These are phyloP conservation scores for Athelia psychrophila DNA, from an alignment of 1,284 basidiomycete species.

Conservation along the genomic window DNA sequence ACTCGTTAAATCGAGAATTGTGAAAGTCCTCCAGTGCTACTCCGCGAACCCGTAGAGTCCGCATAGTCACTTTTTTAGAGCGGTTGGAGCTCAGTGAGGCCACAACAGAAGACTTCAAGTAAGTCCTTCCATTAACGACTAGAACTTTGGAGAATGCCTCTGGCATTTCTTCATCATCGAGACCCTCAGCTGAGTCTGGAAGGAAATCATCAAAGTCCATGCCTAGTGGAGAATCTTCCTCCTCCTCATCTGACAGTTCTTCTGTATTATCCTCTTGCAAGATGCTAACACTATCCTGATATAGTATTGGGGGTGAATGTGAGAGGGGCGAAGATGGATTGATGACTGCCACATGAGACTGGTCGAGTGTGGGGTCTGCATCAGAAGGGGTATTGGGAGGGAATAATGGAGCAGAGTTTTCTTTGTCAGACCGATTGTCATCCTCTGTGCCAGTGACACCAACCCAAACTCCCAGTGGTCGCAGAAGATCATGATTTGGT, in stretches of 20 bases:
- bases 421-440: conserved; percentile 8
- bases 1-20: conserved; percentile 3
- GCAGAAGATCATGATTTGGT: conserved; percentile 13
- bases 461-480: conserved; percentile 16
- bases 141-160: conserved; percentile 1
- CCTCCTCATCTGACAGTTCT: not conserved
- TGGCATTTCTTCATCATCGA: conserved; percentile 4
- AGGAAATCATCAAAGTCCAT: conserved; percentile 12
- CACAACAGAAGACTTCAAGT: conserved; percentile 13
- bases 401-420: not conserved
- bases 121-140: conserved; percentile 8
- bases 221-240: conserved; percentile 1
- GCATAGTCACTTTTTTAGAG: conserved; percentile 7
- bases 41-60: conserved; percentile 15
- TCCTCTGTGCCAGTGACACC: conserved; percentile 7
- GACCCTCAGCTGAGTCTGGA: not conserved
- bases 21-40: conserved; percentile 14
- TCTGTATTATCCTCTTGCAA: not conserved
- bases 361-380: not conserved
- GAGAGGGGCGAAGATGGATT: not conserved
- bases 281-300: too few species aligned
- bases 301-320: too few species aligned
- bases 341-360: not conserved
- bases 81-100: conserved; percentile 10
- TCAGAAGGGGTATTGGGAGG: not conserved